These are phyloP conservation scores for Calendula officinalis DNA, from an alignment of 129 eudicot species.

Conservation along the genomic window DNA sequence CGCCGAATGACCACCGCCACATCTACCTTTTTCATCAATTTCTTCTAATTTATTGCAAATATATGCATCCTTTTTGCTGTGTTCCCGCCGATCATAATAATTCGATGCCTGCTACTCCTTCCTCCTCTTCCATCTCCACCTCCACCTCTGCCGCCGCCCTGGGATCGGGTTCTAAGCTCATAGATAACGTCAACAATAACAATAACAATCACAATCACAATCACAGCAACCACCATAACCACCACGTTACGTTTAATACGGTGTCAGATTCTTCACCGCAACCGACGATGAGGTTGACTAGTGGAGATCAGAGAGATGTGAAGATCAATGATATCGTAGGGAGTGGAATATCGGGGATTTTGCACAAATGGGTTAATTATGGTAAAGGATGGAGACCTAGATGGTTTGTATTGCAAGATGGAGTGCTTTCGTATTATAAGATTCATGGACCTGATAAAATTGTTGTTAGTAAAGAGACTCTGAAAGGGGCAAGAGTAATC, in stretches of 20 bases:
- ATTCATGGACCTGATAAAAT: background rate
- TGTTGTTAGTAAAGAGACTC: background rate
- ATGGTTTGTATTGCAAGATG: background rate
- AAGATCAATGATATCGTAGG: conserved; percentile 56
- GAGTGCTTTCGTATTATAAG: background rate
- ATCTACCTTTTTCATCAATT: background rate
- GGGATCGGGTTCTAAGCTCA: conserved; percentile 12
- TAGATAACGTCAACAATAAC: conserved; percentile 1
- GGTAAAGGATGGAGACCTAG: background rate
- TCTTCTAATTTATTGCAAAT: conserved; percentile 8
- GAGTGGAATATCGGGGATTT: background rate
- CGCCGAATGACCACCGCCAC: conserved; percentile 25
- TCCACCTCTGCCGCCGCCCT: background rate
- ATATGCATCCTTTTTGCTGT: conserved; percentile 85
- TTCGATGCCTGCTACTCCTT: conserved; percentile 33
- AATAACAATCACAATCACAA: background rate
- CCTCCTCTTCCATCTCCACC: conserved; percentile 14
- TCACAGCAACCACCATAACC: background rate
- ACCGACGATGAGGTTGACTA: conserved; percentile 30
- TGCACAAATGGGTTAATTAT: background rate
- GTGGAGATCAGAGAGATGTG: conserved; percentile 47
- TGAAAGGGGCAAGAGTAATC: background rate
- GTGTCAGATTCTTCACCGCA: conserved; percentile 27
- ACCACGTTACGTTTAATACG: conserved; percentile 13
- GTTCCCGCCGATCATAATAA: conserved; percentile 35